A percentile compares a stretch with the other conserved stretches of the same genome.
Conservation (phyloP, 1,284 basidiomycete species). For the Ustilago sp. region DNA sequence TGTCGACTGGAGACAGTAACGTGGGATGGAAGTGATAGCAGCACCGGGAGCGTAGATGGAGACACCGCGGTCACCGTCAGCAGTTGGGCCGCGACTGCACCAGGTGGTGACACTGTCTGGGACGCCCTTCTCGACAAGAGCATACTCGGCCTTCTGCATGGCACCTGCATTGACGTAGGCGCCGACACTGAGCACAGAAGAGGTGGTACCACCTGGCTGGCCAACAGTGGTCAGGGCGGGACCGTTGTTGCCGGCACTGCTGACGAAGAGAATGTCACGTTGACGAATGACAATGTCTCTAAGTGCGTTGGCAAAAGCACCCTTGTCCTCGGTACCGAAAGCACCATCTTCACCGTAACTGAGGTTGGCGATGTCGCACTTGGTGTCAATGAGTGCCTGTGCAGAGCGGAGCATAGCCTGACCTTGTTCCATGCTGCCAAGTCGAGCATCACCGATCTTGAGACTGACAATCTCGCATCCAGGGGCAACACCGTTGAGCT, state of each 20-base stretch:
- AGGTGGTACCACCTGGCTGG: constrained; percentile 68
- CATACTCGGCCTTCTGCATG: constrained; percentile 70
- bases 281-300: constrained; percentile 64
- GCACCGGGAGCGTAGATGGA: constrained; percentile 69
- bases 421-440: constrained; percentile 68
- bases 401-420: constrained; percentile 70
- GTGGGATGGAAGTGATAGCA: constrained; percentile 69
- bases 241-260: constrained; percentile 67
- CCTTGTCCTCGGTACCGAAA: constrained; percentile 66
- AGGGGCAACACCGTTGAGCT: constrained; percentile 68
- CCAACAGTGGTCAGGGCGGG: constrained; percentile 70
- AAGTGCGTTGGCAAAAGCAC: constrained; percentile 65
- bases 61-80: constrained; percentile 67
- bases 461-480: constrained; percentile 68
- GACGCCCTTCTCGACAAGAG: constrained; percentile 67
- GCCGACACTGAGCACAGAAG: constrained; percentile 67
- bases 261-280: constrained; percentile 66
- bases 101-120: constrained; percentile 68
- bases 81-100: constrained; percentile 69
- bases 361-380: constrained; percentile 69
- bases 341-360: constrained; percentile 69
- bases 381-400: constrained; percentile 68
- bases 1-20: constrained; percentile 68
- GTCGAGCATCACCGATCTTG: constrained; percentile 64
- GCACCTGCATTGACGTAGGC: constrained; percentile 68